Base-by-base conservation (phyloP, 2,329 filamentous ascomycete species). In the Sclerotinia nivalis region DNA sequence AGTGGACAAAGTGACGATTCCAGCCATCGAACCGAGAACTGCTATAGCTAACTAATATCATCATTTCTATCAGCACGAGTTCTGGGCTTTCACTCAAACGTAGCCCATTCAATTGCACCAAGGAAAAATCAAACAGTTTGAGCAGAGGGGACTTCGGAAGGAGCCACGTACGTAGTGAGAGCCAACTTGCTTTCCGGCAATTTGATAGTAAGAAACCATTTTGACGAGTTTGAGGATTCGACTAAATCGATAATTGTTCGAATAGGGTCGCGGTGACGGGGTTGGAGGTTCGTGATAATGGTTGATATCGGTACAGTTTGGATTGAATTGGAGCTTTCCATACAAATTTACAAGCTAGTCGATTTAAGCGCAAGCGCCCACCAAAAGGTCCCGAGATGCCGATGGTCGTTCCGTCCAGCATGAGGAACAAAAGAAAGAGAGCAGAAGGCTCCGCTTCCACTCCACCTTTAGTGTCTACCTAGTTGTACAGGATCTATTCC, bases 131-230 rank as follows among this genome's bases (percentile, higher is more conserved):
- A 64, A 69, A 59, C 25, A 73, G 68, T 58, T 71, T 73, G 64
- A 55, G 49, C 43, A 66, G 25, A 37, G 58, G 58, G 31, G 40
- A 55, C 18, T 50, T 40, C 45, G 22, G 31, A 58, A 25, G 20
- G 54, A 56, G 50, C n/a, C 49, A 76, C 77, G 28, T 75, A 79
- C 77, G 54, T 72, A 73, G 73, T 79, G 78, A 60, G 78, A 78
- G 74, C 77, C 77, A 74, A 79, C 71, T 73, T 79, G 76, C 72
- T 74, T 75, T 72, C 78, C 78, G 66, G 75, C 74, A 64, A 79
- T 76, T 34, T 72, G 75, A 71, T 79, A 79, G 62, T 74, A 74
- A 73, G 73, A 72, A 71, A 77, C 75, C 77, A 79, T 79, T 66
- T 75, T 78, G 74, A 71, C 72, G 71, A 66, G 37, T 45, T 55